Base-by-base conservation (phyloP, 371 early-diverging fungal species). In the Lichtheimia hyalospora region DNA sequence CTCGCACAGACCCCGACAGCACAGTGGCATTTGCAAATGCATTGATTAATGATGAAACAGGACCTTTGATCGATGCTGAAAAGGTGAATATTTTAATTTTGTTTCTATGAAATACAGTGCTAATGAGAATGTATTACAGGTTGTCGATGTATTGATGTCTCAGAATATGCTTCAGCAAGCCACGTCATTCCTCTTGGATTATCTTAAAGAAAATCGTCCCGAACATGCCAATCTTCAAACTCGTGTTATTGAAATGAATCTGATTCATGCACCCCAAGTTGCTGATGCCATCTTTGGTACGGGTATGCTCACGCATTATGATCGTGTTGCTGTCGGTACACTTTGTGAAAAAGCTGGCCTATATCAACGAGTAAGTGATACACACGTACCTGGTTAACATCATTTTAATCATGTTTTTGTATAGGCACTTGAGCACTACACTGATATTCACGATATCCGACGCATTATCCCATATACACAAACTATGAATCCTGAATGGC, bases 281-380 rank as follows among this genome's bases (percentile, higher is more conserved):
- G 99, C 99, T 23, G 98, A 97, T 74, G 99, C 98, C 50, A 97
- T 98, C 61, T 75, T 98, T 39, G 92, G 96, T 54, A 95, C 96
- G 67, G 85, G 90, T 59, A 93, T 96, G 92, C 92, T 98, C 66
- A 88, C 89, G 25, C 94, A 96, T 67, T 98, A 98, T 68, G 99
- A 98, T 70, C 88, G 91, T 25, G 86, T 90, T 6, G 85, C 89
- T 48, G 88, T 98, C 71, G 99, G 96, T 21, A 71, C 81, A 54
- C 87, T 97, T 54, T 98, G 97, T 71, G 99, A 98, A 75, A 96
- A 96, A 79, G 97, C 97, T 24, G 96, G 97, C 3, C 81, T 98
- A 43, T 93, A 89, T 71, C 98, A 98, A 82, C 81, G 97, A 28
- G 89, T 85, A 69, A 61, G 73, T 71, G 0, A 8, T 14, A 23